Base-by-base conservation (phyloP, 345 rosid genomes). In the Limnanthes douglasii region DNA sequence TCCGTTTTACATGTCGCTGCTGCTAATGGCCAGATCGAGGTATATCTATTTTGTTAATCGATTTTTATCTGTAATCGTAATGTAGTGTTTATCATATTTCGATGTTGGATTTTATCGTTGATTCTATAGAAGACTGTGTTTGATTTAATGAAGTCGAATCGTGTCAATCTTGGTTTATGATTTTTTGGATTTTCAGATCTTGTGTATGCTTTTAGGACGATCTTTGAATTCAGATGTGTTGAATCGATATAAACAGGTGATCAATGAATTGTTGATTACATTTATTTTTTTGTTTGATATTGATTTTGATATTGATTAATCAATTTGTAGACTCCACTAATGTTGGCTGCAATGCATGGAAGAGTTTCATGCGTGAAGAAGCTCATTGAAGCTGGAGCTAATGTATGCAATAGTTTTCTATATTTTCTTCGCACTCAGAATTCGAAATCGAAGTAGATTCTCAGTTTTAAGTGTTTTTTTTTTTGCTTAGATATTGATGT, bases 11-110 rank as follows among this genome's bases (percentile, higher is more conserved):
- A 90, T 51, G 59, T 90, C 38, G 95, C 98, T 39, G 95, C 98
- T 50, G 92, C 95, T 39, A 77, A 61, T 72, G 98, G 88, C 66
- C 94, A 73, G 92, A 75, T 84, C 79, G 82, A 90, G 94, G 98
- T 90, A 31, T 41, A 57, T 32, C 21, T 11, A 11, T 15, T n/a
- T n/a, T n/a, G n/a, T n/a, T n/a, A n/a, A n/a, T n/a, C n/a, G n/a
- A n/a, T n/a, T 24, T 46, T 31, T 11, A 13, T 6, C 10, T 12
- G 27, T 14, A 36, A 22, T 28, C 41, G 20, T 27, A 43, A 7
- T 48, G 42, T 46, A 3, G 24, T 7, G 33, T 20, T 31, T 21
- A 28, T n/a, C 15, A 10, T 13, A 32, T 21, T 26, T 8, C 18
- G 47, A 41, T 54, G 21, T 2, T 37, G 13, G 37, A 37, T 47